Evolutionary conservation across 2,329 filamentous ascomycete species (phyloP), one percentile per base, ranked within the genome.

Genomic region (Colletotrichum sp.): DNA sequence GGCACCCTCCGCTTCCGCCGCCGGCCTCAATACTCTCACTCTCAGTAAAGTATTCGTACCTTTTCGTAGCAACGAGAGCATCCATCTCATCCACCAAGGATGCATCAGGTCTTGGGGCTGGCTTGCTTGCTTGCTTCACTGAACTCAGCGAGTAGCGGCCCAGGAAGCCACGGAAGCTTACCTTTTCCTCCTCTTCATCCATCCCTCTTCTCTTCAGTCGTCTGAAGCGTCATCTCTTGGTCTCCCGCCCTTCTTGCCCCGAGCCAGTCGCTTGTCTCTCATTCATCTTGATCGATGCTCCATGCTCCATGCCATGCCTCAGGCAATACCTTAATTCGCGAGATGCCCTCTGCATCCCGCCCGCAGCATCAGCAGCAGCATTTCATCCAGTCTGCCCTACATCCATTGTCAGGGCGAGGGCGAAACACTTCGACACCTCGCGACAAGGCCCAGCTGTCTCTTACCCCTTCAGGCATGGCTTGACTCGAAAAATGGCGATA

Each of bases 401-500:
- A 18, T 52, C 63, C 38, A 21, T 30, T 60, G 72, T 60, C 72
- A 71, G 28, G 67, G 67, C 58, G 32, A 67, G 57, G 73, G 48
- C 74, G 74, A 76, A 76, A 76, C 71, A 74, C 64, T 69, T 70
- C 26, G 30, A 36, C 71, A 57, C 30, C 38, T 76, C 64, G 71
- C 60, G 71, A 76, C 74, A 34, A 58, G 74, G 70, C 64, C 71
- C 57, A 69, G 38, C 71, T 36, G 71, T 38, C 63, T 72, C 32
- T 68, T 67, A 57, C 73, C 69, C 34, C 21, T 74, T 71, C 58
- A 13, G 66, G 65, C 71, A 73, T 70, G 71, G 74, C 70, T 76
- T 76, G 70, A 74, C 74, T 76, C 71, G 70, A 74, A 76, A 69
- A 74, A 36, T 65, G 65, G 64, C 61, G 74, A 74, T 70, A 76